These are phyloP conservation scores for Backusella macrospora DNA, from an alignment of 192 early-diverging fungal species.

Conservation along the genomic window DNA sequence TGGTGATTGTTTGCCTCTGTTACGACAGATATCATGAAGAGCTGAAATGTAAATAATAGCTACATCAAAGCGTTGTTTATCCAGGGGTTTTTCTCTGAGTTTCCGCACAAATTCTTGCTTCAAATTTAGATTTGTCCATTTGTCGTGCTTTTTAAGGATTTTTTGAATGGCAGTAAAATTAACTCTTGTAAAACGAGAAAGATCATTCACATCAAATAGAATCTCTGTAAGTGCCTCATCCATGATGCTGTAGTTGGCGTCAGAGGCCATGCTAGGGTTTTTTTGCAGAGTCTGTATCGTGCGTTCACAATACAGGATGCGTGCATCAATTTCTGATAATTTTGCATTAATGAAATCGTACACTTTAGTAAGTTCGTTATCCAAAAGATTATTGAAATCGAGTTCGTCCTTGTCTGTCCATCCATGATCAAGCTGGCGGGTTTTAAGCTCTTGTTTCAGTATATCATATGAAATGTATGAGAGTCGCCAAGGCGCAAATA, in stretches of 20 bases:
- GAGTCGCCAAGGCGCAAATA: slow-evolving; percentile 79
- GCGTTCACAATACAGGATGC: slow-evolving; percentile 72
- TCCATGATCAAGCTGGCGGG: slow-evolving; percentile 55
- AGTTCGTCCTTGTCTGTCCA: slow-evolving; percentile 74
- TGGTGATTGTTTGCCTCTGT: slow-evolving; percentile 36
- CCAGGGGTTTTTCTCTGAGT: slow-evolving; percentile 78
- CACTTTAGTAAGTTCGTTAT: slow-evolving; percentile 88
- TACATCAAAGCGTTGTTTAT: slow-evolving; percentile 86
- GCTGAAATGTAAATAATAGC: slow-evolving; percentile 86
- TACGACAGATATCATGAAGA: slow-evolving; percentile 74
- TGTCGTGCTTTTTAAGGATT: slow-evolving; percentile 99
- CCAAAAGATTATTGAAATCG: slow-evolving; percentile 78
- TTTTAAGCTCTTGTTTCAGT: slow-evolving; percentile 84
- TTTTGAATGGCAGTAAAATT: slow-evolving; percentile 86
- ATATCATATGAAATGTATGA: slow-evolving; percentile 84
- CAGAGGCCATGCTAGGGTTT: slow-evolving; percentile 55
- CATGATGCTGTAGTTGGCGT: slow-evolving; percentile 50
- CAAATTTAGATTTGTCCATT: slow-evolving; percentile 78
- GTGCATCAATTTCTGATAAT: slow-evolving; percentile 74
- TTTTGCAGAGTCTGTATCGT: slow-evolving; percentile 51
- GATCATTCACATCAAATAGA: slow-evolving; percentile 75
- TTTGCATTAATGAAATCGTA: slow-evolving; percentile 75
- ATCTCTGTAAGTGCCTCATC: slow-evolving; percentile 70
- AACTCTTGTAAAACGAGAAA: slow-evolving; percentile 76
- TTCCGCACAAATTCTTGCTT: slow-evolving; percentile 73